Conservation (phyloP, 495 filamentous ascomycete species). For the Immersiella caudata region DNA sequence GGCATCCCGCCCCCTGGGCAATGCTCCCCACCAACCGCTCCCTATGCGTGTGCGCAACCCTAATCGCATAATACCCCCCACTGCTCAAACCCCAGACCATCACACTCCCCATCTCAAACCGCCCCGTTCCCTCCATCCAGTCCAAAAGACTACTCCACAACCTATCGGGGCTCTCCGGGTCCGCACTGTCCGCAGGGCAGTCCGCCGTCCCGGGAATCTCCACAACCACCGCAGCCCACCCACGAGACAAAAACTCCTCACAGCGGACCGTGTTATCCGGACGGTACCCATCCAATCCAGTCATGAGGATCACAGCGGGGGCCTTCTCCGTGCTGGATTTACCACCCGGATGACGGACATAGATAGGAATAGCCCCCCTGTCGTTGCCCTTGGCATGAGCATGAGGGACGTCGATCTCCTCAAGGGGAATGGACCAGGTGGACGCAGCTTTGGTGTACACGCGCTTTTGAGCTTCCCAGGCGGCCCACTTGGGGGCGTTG, state of each 20-base stretch:
- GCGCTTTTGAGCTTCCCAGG: slow-evolving; percentile 69
- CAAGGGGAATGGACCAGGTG: slow-evolving; percentile 56
- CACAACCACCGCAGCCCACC: slow-evolving; percentile 62
- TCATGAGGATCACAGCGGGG: slow-evolving; percentile 70
- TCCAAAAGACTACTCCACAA: slow-evolving; percentile 68
- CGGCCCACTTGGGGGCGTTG: slow-evolving; percentile 56
- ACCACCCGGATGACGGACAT: slow-evolving; percentile 59
- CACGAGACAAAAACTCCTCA: slow-evolving; percentile 64
- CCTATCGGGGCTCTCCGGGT: slow-evolving; percentile 53
- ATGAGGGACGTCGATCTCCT: slow-evolving; percentile 66
- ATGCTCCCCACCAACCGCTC: slow-evolving; percentile 60
- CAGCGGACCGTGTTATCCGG: slow-evolving; percentile 75
- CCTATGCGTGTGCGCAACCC: slow-evolving; percentile 71
- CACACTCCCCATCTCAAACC: slow-evolving; percentile 65
- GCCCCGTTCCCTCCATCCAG: slow-evolving; percentile 61
- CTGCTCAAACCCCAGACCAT: slow-evolving; percentile 73
- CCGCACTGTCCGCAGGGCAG: slow-evolving; percentile 64
- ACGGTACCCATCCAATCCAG: slow-evolving; percentile 77
- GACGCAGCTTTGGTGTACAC: slow-evolving; percentile 62
- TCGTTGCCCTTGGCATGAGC: slow-evolving; percentile 48
- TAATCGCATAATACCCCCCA: slow-evolving; percentile 77
- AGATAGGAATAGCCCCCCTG: slow-evolving; percentile 63
- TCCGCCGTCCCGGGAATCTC: slow-evolving; percentile 85
- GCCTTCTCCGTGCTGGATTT: slow-evolving; percentile 38
- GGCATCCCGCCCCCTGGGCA: slow-evolving; percentile 72